A percentile compares a stretch with the other conserved stretches of the same genome.
Evolutionary conservation across 129 eudicot genomes (phyloP).

Genomic region (Saposhnikovia divaricata): DNA sequence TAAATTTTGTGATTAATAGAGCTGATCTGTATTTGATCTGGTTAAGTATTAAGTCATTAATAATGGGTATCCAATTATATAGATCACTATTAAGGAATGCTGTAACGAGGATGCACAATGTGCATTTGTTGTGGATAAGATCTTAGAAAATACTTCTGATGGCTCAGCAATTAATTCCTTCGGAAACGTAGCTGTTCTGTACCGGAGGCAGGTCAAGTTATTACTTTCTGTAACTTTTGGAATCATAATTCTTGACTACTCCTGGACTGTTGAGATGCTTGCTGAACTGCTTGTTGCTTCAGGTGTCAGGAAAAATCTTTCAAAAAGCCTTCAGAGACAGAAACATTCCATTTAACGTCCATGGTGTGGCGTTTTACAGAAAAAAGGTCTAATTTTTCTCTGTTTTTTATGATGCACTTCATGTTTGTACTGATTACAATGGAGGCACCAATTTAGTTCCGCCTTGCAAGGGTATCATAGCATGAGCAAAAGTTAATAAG

Average conservation of each 20-base stretch:
- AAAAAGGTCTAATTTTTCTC: slow-evolving; percentile 54
- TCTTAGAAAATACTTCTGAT: slow-evolving; percentile 61
- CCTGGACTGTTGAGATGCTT: slow-evolving; percentile 5
- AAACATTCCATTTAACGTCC: slow-evolving; percentile 82
- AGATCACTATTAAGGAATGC: slow-evolving; percentile 85
- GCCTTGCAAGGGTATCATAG: not conserved
- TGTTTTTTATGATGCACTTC: slow-evolving; percentile 11
- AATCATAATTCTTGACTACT: slow-evolving; percentile 5
- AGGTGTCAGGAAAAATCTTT: slow-evolving; percentile 83
- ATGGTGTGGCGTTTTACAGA: slow-evolving; percentile 91
- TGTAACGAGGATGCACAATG: slow-evolving; percentile 89
- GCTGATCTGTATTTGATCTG: not conserved
- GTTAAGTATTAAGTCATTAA: not conserved
- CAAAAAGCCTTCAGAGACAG: slow-evolving; percentile 76
- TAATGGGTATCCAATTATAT: slow-evolving; percentile 16
- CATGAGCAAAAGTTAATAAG: not conserved
- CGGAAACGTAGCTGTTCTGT: slow-evolving; percentile 82
- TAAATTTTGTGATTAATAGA: slow-evolving; percentile 12
- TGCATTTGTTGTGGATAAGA: slow-evolving; percentile 87
- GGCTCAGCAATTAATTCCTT: slow-evolving; percentile 52
- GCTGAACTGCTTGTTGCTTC: slow-evolving; percentile 16
- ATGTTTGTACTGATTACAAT: not conserved
- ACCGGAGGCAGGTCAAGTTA: slow-evolving; percentile 87
- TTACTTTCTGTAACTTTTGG: not conserved
- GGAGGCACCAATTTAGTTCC: not conserved